phyloP scores from a whole-genome alignment of 371 early-diverging fungal genomes.

The Apophysomyces ossiformis region DNA sequence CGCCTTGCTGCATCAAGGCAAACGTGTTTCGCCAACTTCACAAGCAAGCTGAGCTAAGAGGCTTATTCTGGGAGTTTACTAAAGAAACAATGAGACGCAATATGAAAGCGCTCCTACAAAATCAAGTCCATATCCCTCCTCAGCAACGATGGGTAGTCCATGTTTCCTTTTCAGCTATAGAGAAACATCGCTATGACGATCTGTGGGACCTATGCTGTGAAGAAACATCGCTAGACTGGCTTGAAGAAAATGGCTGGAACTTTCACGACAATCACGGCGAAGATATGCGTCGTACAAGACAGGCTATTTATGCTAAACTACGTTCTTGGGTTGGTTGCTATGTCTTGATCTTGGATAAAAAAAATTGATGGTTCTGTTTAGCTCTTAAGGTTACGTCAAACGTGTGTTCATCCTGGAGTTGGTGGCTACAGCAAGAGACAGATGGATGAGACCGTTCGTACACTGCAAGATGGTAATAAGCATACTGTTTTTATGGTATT shows the following conservation, averaged over 20 bases:
- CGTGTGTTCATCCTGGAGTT: constrained; percentile 43
- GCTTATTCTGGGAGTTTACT: constrained; percentile 38
- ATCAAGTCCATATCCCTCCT: constrained; percentile 62
- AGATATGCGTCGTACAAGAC: background rate
- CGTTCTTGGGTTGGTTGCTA: constrained; percentile 30
- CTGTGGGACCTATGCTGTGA: constrained; percentile 49
- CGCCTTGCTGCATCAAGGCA: constrained; percentile 31
- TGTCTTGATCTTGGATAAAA: background rate
- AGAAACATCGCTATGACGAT: constrained; percentile 67
- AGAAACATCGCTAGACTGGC: constrained; percentile 21
- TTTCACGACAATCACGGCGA: background rate
- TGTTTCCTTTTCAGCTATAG: constrained; percentile 60
- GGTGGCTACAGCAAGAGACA: constrained; percentile 19
- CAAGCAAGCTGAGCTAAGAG: constrained; percentile 22
- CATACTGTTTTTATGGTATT: background rate
- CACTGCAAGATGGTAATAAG: constrained; percentile 26
- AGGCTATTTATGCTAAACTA: constrained; percentile 15
- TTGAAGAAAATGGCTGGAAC: constrained; percentile 33
- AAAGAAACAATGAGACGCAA: constrained; percentile 60
- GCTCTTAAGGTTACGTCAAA: constrained; percentile 39
- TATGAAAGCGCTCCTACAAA: constrained; percentile 51
- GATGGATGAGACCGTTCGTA: constrained; percentile 19
- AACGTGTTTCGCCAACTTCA: constrained; percentile 23
- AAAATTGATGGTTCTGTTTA: constrained; percentile 13
- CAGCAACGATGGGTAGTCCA: constrained; percentile 55